These are phyloP conservation scores for Gaertneriomyces semiglobifer DNA, from an alignment of 192 early-diverging fungal genomes.

Conservation along the genomic window DNA sequence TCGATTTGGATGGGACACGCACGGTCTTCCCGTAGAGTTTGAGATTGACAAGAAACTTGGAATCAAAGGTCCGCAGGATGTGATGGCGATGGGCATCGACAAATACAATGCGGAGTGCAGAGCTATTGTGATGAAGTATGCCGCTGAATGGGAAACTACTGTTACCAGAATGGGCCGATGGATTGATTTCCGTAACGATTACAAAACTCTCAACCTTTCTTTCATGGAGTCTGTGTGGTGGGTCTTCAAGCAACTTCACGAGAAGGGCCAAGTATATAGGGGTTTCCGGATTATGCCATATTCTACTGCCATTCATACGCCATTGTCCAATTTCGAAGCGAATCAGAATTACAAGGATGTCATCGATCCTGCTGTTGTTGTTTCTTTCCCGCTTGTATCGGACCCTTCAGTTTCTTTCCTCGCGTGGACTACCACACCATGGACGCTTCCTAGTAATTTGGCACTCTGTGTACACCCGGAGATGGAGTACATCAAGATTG, in stretches of 20 bases:
- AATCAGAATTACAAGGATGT: slow-evolving; percentile 97
- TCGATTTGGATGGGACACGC: slow-evolving; percentile 95
- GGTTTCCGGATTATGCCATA: slow-evolving; percentile 92
- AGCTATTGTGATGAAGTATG: slow-evolving; percentile 93
- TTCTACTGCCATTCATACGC: slow-evolving; percentile 87
- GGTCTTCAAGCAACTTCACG: slow-evolving; percentile 95
- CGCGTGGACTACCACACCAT: slow-evolving; percentile 99
- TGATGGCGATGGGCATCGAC: slow-evolving; percentile 89
- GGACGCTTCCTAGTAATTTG: slow-evolving; percentile 95
- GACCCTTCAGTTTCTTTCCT: slow-evolving; percentile 79
- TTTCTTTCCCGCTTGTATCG: slow-evolving; percentile 85
- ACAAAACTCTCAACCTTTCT: slow-evolving; percentile 92
- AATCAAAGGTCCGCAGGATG: slow-evolving; percentile 84
- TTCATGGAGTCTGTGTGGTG: slow-evolving; percentile 99
- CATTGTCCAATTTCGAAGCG: slow-evolving; percentile 97
- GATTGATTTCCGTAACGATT: slow-evolving; percentile 99
- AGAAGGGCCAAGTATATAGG: slow-evolving; percentile 93
- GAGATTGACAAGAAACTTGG: slow-evolving; percentile 93
- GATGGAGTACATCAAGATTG: slow-evolving; percentile 95
- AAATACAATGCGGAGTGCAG: slow-evolving; percentile 97
- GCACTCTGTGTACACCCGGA: slow-evolving; percentile 90
- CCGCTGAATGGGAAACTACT: slow-evolving; percentile 86
- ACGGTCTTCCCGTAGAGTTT: slow-evolving; percentile 90
- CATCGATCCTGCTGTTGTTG: slow-evolving; percentile 87
- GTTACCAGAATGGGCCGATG: slow-evolving; percentile 96